Conservation (phyloP, 2,329 filamentous ascomycete species). For the Clonostachys solani region DNA sequence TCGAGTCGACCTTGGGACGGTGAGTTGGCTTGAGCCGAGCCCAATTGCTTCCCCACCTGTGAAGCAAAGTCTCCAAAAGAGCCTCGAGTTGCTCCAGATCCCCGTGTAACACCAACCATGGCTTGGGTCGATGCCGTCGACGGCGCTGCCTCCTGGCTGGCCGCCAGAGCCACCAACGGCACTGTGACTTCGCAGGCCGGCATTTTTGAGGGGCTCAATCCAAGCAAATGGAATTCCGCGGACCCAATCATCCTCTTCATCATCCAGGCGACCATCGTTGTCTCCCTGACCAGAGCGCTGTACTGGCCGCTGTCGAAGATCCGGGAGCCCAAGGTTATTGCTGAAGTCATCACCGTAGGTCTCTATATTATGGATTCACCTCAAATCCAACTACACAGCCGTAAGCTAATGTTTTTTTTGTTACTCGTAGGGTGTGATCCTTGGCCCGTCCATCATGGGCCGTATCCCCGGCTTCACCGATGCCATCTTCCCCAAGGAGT, state of each 20-base stretch:
- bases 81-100: no score
- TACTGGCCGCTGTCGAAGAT: constrained; percentile 75
- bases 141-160: no score
- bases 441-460: constrained; percentile 86
- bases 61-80: no score
- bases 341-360: constrained; percentile 68
- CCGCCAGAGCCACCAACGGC: neutral
- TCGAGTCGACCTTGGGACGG: no score
- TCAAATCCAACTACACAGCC: no score
- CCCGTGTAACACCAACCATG: no score
- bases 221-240: constrained; percentile 62
- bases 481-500: constrained; percentile 71
- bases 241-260: constrained; percentile 75
- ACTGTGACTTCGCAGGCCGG: constrained; percentile 44
- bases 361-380: no score
- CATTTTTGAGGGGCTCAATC: constrained; percentile 67
- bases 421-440: constrained; percentile 55
- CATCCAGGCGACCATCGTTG: constrained; percentile 49
- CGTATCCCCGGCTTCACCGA: constrained; percentile 74
- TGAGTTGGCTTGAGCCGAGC: no score
- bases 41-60: no score
- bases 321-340: constrained; percentile 77
- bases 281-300: constrained; percentile 20
- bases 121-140: no score
- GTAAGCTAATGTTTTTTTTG: no score